Percentiles rank a stretch among this genome's conserved stretches.
Conservation (phyloP, 768 basidiomycete species). For the Lentinula edodes region DNA sequence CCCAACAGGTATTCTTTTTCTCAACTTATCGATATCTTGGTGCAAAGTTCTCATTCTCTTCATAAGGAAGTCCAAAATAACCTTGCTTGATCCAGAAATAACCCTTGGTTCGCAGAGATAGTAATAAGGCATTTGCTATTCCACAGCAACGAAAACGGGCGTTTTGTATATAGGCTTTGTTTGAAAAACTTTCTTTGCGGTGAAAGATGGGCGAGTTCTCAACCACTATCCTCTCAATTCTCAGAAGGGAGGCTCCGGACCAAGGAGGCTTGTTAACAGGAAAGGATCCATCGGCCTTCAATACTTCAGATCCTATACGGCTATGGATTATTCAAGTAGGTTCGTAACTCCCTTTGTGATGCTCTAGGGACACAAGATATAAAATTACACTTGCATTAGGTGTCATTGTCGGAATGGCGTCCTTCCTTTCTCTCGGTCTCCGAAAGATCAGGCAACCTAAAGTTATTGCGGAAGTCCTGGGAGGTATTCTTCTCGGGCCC, state of each 20-base stretch:
- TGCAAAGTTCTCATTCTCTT: background rate
- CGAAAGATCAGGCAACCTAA: conserved; percentile 80
- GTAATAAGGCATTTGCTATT: background rate
- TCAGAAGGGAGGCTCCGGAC: conserved; percentile 5
- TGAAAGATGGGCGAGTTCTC: conserved; percentile 3
- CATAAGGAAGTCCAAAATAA: background rate
- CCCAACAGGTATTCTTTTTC: background rate
- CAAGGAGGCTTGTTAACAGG: conserved; percentile 77
- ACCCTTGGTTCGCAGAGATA: background rate
- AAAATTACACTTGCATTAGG: conserved; percentile 30
- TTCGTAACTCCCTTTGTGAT: conserved; percentile 24
- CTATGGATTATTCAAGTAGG: conserved; percentile 80
- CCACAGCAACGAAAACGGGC: background rate
- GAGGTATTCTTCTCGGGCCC: conserved; percentile 81
- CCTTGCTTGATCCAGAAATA: background rate
- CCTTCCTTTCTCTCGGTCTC: conserved; percentile 66
- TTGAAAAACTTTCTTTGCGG: background rate
- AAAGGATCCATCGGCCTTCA: conserved; percentile 64
- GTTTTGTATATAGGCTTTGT: background rate
- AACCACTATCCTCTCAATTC: background rate
- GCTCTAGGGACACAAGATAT: background rate
- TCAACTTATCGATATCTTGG: background rate
- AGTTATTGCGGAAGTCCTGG: conserved; percentile 45
- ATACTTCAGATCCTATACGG: conserved; percentile 62
- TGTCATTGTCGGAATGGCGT: conserved; percentile 78